Evolutionary conservation across 805 yeast genomes (phyloP).

Genomic region (Ogataea trehaloabstinens): DNA sequence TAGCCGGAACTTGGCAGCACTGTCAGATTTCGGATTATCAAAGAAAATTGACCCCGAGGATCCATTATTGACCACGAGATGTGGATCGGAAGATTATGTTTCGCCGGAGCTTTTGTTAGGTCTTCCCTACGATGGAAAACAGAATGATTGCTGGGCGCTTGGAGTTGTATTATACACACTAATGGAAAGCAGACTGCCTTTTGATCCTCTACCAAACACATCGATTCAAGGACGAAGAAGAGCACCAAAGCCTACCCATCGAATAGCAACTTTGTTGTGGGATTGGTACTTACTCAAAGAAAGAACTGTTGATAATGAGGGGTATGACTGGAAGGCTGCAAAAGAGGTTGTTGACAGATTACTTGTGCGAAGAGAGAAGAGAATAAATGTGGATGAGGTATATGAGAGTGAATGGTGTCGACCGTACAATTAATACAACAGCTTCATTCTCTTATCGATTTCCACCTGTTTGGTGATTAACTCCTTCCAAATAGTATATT

Average conservation of each 20-base stretch:
- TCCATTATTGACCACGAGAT: conserved; percentile 76
- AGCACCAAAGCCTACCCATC: conserved; percentile 66
- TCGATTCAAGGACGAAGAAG: conserved; percentile 43
- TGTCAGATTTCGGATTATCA: conserved; percentile 90
- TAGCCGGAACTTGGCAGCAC: conserved; percentile 40
- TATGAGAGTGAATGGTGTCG: conserved; percentile 34
- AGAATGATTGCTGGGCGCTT: conserved; percentile 91
- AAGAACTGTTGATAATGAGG: conserved; percentile 22
- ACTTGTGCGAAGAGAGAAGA: conserved; percentile 46
- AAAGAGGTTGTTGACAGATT: conserved; percentile 50
- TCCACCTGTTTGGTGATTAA: conserved; percentile 17
- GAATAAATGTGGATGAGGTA: conserved; percentile 37
- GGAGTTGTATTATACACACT: conserved; percentile 89
- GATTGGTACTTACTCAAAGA: conserved; percentile 61
- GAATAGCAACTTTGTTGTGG: conserved; percentile 94
- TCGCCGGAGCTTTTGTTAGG: conserved; percentile 94
- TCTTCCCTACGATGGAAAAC: conserved; percentile 83
- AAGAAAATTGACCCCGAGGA: conserved; percentile 58
- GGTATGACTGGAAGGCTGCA: conserved; percentile 42
- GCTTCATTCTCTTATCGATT: conserved; percentile 8
- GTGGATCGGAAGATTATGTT: conserved; percentile 96
- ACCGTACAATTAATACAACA: conserved; percentile 7
- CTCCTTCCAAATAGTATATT: conserved; percentile 10
- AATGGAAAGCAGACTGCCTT: conserved; percentile 85
- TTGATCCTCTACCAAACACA: conserved; percentile 74